A percentile compares a stretch with the other conserved stretches of the same genome.
Evolutionary conservation across 805 yeast species (phyloP).

Genomic region (Starmerella bacillaris): DNA sequence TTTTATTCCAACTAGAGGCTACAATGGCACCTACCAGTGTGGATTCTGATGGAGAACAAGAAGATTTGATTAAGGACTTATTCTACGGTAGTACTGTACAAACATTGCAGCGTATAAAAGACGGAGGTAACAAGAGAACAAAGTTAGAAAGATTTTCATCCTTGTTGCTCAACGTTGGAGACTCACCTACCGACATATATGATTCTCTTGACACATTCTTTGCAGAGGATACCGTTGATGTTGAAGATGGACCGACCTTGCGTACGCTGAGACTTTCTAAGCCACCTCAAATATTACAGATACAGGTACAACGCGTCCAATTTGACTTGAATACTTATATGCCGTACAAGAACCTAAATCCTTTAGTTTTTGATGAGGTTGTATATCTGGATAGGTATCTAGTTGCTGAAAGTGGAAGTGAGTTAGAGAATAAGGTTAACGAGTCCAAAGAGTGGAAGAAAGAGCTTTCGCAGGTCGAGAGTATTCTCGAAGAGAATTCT

Average conservation of each 20-base stretch:
- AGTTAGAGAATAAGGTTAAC: slow-evolving; percentile 33
- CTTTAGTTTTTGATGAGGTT: slow-evolving; percentile 59
- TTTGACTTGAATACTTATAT: slow-evolving; percentile 56
- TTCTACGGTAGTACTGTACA: slow-evolving; percentile 81
- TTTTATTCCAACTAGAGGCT: slow-evolving; percentile 74
- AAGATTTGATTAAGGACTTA: slow-evolving; percentile 58
- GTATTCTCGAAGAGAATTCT: slow-evolving; percentile 11
- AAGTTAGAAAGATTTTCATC: slow-evolving; percentile 64
- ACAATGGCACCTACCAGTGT: slow-evolving; percentile 30
- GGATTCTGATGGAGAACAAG: slow-evolving; percentile 48
- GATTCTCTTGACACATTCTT: slow-evolving; percentile 80
- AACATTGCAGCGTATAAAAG: slow-evolving; percentile 29
- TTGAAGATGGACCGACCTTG: slow-evolving; percentile 54
- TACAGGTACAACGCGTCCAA: slow-evolving; percentile 87
- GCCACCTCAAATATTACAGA: slow-evolving; percentile 67
- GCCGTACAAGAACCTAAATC: slow-evolving; percentile 69
- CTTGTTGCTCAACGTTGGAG: slow-evolving; percentile 68
- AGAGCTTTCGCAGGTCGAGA: slow-evolving; percentile 3
- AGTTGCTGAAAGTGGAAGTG: slow-evolving; percentile 35
- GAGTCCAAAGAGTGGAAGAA: slow-evolving; percentile 46
- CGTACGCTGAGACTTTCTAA: slow-evolving; percentile 53
- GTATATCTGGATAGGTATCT: slow-evolving; percentile 77
- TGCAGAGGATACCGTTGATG: slow-evolving; percentile 45
- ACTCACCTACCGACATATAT: slow-evolving; percentile 73
- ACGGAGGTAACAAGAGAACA: slow-evolving; percentile 28